Evolutionary conservation across 495 filamentous ascomycete species (phyloP).

Genomic region (Evansstolkia leycettana): DNA sequence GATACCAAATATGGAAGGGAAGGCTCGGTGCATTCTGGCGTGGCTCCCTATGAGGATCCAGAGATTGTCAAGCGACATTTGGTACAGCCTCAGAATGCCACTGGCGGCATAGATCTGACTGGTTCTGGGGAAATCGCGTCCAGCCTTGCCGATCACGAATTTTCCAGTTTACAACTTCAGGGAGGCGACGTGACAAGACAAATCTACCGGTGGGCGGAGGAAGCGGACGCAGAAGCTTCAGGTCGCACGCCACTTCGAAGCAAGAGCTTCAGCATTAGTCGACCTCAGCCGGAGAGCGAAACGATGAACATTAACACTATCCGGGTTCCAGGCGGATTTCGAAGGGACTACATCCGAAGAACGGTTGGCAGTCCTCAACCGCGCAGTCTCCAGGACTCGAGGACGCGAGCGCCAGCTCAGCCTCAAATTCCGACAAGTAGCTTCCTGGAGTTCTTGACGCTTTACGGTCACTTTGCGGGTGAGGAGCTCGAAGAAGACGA

Average conservation of each 20-base stretch:
- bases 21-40: conserved; percentile 13
- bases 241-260: conserved; percentile 47
- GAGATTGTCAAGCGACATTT: conserved; percentile 74
- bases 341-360: conserved; percentile 73
- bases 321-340: conserved; percentile 84
- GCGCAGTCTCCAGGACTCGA: conserved; percentile 30
- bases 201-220: conserved; percentile 90
- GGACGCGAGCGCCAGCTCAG: conserved; percentile 26
- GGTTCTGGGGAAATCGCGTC: conserved; percentile 30
- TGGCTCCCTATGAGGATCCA: conserved; percentile 57
- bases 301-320: conserved; percentile 75
- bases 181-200: conserved; percentile 89
- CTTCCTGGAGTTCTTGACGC: conserved; percentile 87
- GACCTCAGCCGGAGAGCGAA: conserved; percentile 67
- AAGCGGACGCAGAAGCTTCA: conserved; percentile 46
- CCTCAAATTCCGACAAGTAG: conserved; percentile 70
- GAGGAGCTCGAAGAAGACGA: conserved; percentile 95
- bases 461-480: conserved; percentile 96
- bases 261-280: conserved; percentile 68
- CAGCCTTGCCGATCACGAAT: conserved; percentile 59
- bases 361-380: conserved; percentile 48
- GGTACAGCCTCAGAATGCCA: conserved; percentile 48
- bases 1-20: conserved; percentile 43
- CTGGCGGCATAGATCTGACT: conserved; percentile 23
- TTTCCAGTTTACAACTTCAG: conserved; percentile 83